phyloP scores from a whole-genome alignment of 129 eudicot species.

The Flaveria brownii region DNA sequence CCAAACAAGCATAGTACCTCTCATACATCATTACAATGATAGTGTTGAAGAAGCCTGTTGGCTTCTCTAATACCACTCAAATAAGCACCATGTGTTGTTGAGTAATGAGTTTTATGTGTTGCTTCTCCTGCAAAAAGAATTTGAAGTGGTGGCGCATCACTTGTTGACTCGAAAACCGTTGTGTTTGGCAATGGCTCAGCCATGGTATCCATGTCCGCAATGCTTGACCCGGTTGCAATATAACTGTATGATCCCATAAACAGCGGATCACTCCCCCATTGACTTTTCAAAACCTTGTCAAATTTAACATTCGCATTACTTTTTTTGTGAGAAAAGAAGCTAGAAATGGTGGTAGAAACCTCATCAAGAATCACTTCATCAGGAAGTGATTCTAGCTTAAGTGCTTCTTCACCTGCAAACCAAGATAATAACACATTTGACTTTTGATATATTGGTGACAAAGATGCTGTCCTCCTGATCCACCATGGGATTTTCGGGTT shows the following conservation, averaged over 20 bases:
- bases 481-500: slow-evolving; percentile 72
- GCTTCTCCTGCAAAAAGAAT: slow-evolving; percentile 97
- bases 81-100: slow-evolving; percentile 97
- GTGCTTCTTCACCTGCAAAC: slow-evolving; percentile 96
- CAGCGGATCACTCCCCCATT: slow-evolving; percentile 88
- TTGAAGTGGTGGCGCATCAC: slow-evolving; percentile 49
- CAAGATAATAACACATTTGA: slow-evolving; percentile 68
- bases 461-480: slow-evolving; percentile 69
- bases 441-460: slow-evolving; percentile 58
- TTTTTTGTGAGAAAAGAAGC: slow-evolving; percentile 42
- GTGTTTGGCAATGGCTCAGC: slow-evolving; percentile 69
- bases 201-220: slow-evolving; percentile 62
- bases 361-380: slow-evolving; percentile 66
- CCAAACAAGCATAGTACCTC: slow-evolving; percentile 29
- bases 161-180: slow-evolving; percentile 20
- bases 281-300: slow-evolving; percentile 58
- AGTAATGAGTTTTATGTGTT: slow-evolving; percentile 89
- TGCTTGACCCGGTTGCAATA: slow-evolving; percentile 85
- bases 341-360: slow-evolving; percentile 61
- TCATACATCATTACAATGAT: slow-evolving; percentile 47
- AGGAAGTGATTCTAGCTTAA: slow-evolving; percentile 54
- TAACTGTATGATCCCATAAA: slow-evolving; percentile 93
- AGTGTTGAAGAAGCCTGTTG: slow-evolving; percentile 87
- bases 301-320: slow-evolving; percentile 28
- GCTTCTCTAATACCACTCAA: slow-evolving; percentile 96